phyloP scores from a whole-genome alignment of 1,139 yeast species.

The Entelexis sorbosivorans region DNA sequence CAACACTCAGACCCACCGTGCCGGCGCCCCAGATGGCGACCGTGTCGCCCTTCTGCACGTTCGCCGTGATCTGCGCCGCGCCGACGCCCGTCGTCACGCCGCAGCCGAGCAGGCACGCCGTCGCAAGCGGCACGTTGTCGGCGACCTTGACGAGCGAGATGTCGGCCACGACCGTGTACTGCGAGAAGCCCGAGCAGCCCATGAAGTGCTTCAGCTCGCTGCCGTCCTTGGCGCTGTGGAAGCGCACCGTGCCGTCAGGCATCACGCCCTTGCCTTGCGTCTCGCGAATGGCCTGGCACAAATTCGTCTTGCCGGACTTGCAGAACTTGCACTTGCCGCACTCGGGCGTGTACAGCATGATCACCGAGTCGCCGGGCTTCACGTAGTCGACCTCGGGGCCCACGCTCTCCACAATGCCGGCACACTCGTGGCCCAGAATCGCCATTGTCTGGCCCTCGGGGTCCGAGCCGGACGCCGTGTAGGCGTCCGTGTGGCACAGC shows the following conservation, averaged over 20 bases:
- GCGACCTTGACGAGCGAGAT: conserved; percentile 93
- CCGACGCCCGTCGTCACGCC: conserved; percentile 99
- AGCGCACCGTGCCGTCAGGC: conserved; percentile 94
- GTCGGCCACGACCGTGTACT: conserved; percentile 95
- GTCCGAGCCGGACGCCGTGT: conserved; percentile 84
- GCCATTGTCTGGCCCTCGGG: conserved; percentile 95
- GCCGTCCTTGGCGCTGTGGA: conserved; percentile 53
- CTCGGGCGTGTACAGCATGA: conserved; percentile 95
- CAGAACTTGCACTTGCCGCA: conserved; percentile 94
- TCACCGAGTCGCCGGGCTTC: conserved; percentile 65
- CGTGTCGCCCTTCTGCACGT: conserved; percentile 83
- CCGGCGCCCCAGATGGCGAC: conserved; percentile 98
- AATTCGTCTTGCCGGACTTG: conserved; percentile 86
- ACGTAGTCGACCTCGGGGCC: conserved; percentile 51
- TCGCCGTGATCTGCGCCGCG: conserved; percentile 90
- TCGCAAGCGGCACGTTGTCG: conserved; percentile 70
- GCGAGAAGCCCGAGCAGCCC: conserved; percentile 96
- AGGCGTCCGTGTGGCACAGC: conserved; percentile 97
- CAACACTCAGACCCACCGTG: conserved; percentile 88
- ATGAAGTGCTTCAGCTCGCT: conserved; percentile 79
- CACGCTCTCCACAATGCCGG: conserved; percentile 59
- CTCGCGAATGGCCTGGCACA: conserved; percentile 82
- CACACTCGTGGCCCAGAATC: conserved; percentile 64
- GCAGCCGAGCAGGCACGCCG: conserved; percentile 88
- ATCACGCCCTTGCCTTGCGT: conserved; percentile 85